A percentile compares a stretch with the other conserved stretches of the same genome.
These are phyloP conservation scores for Herpetomonas samuelpessoai DNA, from an alignment of 208 protist species.

Conservation along the genomic window DNA sequence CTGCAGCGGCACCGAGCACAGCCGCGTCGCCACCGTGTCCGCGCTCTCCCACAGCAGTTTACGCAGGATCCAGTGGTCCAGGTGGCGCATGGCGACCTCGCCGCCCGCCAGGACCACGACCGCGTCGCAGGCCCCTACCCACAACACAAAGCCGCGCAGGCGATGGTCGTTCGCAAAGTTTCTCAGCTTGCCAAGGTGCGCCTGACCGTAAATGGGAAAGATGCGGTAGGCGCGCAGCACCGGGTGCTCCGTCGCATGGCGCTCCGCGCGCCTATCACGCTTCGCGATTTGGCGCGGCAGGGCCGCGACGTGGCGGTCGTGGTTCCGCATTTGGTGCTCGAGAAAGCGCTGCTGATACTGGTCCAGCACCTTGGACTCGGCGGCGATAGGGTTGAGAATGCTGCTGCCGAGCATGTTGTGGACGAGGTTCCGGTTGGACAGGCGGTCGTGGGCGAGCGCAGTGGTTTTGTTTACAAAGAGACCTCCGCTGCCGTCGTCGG, in stretches of 20 bases:
- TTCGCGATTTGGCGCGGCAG: constrained; percentile 75
- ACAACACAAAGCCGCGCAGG: constrained; percentile 74
- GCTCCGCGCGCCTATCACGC: constrained; percentile 39
- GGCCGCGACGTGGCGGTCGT: constrained; percentile 75
- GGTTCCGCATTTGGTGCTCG: constrained; percentile 75
- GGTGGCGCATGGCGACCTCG: constrained; percentile 61
- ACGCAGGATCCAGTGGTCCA: constrained; percentile 76
- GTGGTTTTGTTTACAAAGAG: neutral
- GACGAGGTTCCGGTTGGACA: constrained; percentile 57
- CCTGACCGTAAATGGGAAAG: constrained; percentile 49
- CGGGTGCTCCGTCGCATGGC: constrained; percentile 58
- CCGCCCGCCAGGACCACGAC: constrained; percentile 70
- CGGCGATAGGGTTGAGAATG: constrained; percentile 67
- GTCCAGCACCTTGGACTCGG: constrained; percentile 55
- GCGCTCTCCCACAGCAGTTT: constrained; percentile 72
- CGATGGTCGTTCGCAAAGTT: constrained; percentile 78
- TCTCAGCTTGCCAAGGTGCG: constrained; percentile 66
- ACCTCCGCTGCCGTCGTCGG: neutral
- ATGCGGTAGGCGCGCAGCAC: constrained; percentile 69
- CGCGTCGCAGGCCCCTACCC: constrained; percentile 54
- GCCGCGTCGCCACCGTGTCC: constrained; percentile 49
- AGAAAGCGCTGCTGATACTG: constrained; percentile 78
- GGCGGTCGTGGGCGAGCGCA: constrained; percentile 38
- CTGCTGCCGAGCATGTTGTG: constrained; percentile 56
- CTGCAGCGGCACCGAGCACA: constrained; percentile 54